Evolutionary conservation across 1,284 basidiomycete species (phyloP), one percentile per base, ranked within the genome.

Genomic region (Moesziomyces globuligerus): DNA sequence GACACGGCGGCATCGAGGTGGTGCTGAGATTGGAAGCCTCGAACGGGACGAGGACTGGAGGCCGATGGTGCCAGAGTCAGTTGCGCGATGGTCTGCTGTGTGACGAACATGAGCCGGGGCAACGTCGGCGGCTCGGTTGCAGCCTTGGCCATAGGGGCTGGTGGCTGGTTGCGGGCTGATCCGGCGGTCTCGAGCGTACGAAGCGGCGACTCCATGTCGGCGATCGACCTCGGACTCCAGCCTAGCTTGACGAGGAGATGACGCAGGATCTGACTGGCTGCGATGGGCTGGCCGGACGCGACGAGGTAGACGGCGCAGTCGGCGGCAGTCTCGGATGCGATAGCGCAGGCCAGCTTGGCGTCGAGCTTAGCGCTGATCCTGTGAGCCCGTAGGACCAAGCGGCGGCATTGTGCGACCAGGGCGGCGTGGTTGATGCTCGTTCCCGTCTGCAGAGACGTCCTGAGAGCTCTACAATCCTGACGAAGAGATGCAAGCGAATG

Each of bases 191-290:
- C 2, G 20, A 28, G 21, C 18, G 20, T 8, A 17, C 4, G 18
- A 17, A 17, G 34, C 7, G 48, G 10, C 36, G 47, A 13, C 3
- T 42, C 38, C 4, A 47, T 38, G 18, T 45, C n/a, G 3, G 42
- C 36, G 0, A 21, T 11, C 15, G 55, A 50, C 7, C 50, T 46
- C 18, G 62, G 55, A 34, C 34, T 32, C 62, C 62, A 65, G 10
- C 47, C 50, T n/a, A 65, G 50, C 50, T 58, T 58, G 37, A 65
- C 40, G n/a, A 65, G 28, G 17, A 48, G 29, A 42, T 65, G 51
- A 15, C 62, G 62, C 20, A 65, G 17, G 8, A 58, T 37, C 17
- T 41, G 52, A 34, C 41, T 46, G 23, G 62, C 62, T 34, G 43
- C 36, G 20, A 58, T 25, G 7, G 48, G 40, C 7, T 65, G 50